A percentile compares a stretch with the other conserved stretches of the same genome.
Conservation (phyloP, 306 rosid genomes). For the peach (Prunus persica) region DNA sequence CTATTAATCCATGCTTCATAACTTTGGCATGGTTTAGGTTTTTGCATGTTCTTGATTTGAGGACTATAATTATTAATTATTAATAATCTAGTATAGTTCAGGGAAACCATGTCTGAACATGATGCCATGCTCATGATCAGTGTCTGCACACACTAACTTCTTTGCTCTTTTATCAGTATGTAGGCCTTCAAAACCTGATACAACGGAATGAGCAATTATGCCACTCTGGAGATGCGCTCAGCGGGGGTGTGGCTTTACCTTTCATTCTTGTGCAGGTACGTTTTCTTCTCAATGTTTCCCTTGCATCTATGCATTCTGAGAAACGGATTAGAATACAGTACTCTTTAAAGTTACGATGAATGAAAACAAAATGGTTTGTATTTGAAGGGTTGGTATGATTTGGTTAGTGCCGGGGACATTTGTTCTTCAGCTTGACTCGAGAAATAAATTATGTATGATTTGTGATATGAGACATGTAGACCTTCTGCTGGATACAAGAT, state of each 20-base stretch:
- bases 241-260: constrained; percentile 93
- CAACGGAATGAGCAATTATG: constrained; percentile 84
- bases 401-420: background rate
- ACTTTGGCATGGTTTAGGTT: background rate
- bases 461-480: background rate
- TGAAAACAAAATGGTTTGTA: background rate
- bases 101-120: background rate
- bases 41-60: constrained; percentile 2
- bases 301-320: constrained; percentile 12
- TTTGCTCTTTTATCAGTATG: constrained; percentile 45
- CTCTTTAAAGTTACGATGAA: background rate
- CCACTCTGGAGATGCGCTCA: constrained; percentile 82
- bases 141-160: constrained; percentile 29
- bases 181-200: constrained; percentile 89
- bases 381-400: constrained; percentile 4
- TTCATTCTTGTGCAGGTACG: constrained; percentile 92
- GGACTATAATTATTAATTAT: background rate
- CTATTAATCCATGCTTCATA: constrained; percentile 10
- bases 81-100: background rate
- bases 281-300: constrained; percentile 23
- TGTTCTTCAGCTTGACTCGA: background rate
- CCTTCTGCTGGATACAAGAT: background rate
- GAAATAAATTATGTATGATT: background rate
- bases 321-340: background rate
- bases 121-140: background rate